Evolutionary conservation across 306 rosid species (phyloP), one percentile per base, ranked within the genome.

Genomic region (Castanospermum australe): DNA sequence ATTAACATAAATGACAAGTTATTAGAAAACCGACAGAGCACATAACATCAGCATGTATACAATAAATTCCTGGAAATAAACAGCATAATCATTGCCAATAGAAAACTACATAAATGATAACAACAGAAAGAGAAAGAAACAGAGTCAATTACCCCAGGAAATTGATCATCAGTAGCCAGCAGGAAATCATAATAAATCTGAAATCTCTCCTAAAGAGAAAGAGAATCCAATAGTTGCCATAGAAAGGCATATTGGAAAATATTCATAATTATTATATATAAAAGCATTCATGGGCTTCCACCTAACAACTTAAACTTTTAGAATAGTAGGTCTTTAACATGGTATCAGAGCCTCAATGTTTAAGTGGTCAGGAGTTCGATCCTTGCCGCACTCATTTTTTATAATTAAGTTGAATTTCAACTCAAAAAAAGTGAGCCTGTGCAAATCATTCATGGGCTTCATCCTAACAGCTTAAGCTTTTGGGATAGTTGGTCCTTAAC

Each of bases 21-120:
- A 57, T 22, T 67, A 33, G 35, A 75, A 33, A 47, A 38, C 18
- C 64, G 35, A 52, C 44, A 65, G 18, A 33, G 44, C 76, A 42
- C n/a, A 65, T 4, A 32, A 52, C 30, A 66, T 72, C 75, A 71
- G 57, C 17, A 38, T 35, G 59, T 50, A 74, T 28, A 71, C n/a
- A n/a, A n/a, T 73, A 69, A 73, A 74, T 45, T 67, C 74, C 73
- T 17, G 51, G 78, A 78, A 75, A 59, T 57, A 15, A 77, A 44
- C 62, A 78, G 59, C 18, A 73, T 67, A 48, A 50, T 39, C 39
- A 67, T 44, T 55, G 22, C 24, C 12, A 79, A 20, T 24, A 78
- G 52, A 67, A 59, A 52, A 33, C 38, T 69, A 48, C 36, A 35
- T 25, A 45, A 77, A 56, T 25, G 14, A 62, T 35, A 72, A 21